Base-by-base conservation (phyloP, 768 basidiomycete species). In the Nidularia pulvinata region DNA sequence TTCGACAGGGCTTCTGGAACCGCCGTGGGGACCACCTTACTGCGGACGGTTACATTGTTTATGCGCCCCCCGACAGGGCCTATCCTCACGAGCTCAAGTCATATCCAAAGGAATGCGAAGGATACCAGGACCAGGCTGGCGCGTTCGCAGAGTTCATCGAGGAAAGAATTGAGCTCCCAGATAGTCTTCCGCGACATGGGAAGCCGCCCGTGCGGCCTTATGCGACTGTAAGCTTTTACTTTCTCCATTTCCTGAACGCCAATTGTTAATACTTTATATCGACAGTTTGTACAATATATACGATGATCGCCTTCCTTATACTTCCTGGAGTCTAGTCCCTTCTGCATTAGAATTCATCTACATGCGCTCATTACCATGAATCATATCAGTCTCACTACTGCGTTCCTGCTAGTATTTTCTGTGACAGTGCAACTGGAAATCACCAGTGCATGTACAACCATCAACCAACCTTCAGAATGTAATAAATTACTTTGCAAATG, bases 1-100 rank as follows among this genome's bases (percentile, higher is more conserved):
- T 73, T 7, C 84, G 88, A 16, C 68, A 68, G 34, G 89, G 89
- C 1, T 83, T 72, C 58, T 91, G 89, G 89, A 91, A 91, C 58
- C 63, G 78, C n/a, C 82, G 88, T 1, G 89, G 89, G 0, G 89
- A 91, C 63, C 82, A 89, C 58, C 75, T 88, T 48, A 86, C 84
- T 19, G 50, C 65, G 19, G 67, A 72, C 16, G 76, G 77, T 46
- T 85, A 71, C 59, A 73, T 89, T 57, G 88, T 91, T 33, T 89
- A 85, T 52, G 88, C 86, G 6, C 89, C 89, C 1, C 67, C 64
- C 0, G 66, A 74, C 6, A 65, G 67, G 46, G 75, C 78, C n/a
- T 84, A 84, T 59, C 89, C 89, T 1, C 56, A 62, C 0, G 89
- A 91, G 7, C 73, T 91, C 25, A 67, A 70, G 42, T 68, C 76